These are phyloP conservation scores for Monosporascus sp. DNA, from an alignment of 2,329 filamentous ascomycete species.

Conservation along the genomic window DNA sequence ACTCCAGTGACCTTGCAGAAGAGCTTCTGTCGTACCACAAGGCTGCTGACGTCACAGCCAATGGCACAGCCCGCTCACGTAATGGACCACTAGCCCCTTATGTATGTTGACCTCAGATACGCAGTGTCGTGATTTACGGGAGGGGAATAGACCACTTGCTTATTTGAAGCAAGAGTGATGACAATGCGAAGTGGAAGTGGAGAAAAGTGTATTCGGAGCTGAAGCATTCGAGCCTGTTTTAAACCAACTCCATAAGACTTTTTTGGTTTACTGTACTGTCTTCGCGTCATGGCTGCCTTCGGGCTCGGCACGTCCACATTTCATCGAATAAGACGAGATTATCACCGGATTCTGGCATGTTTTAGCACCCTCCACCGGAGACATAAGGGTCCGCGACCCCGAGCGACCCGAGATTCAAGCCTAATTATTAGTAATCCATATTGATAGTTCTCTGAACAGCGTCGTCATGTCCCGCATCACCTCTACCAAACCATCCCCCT, in stretches of 20 bases:
- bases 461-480: too few species aligned
- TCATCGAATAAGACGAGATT: neutral
- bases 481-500: too few species aligned
- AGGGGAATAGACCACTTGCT: too few species aligned
- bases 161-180: too few species aligned
- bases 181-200: too few species aligned
- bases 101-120: too few species aligned
- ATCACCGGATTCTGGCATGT: neutral
- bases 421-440: too few species aligned
- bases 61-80: neutral
- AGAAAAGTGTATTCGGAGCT: too few species aligned
- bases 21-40: neutral
- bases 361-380: neutral
- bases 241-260: neutral
- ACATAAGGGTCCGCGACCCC: neutral
- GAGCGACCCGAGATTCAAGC: neutral
- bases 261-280: conserved; percentile 1
- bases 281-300: conserved; percentile 13
- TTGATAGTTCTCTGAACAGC: too few species aligned
- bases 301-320: neutral
- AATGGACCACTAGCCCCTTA: too few species aligned
- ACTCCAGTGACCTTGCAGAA: neutral
- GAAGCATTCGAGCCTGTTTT: neutral
- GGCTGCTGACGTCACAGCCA: neutral
- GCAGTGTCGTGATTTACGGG: too few species aligned